These are phyloP conservation scores for Aspergillus asperescens DNA, from an alignment of 495 filamentous ascomycete species.

Conservation along the genomic window DNA sequence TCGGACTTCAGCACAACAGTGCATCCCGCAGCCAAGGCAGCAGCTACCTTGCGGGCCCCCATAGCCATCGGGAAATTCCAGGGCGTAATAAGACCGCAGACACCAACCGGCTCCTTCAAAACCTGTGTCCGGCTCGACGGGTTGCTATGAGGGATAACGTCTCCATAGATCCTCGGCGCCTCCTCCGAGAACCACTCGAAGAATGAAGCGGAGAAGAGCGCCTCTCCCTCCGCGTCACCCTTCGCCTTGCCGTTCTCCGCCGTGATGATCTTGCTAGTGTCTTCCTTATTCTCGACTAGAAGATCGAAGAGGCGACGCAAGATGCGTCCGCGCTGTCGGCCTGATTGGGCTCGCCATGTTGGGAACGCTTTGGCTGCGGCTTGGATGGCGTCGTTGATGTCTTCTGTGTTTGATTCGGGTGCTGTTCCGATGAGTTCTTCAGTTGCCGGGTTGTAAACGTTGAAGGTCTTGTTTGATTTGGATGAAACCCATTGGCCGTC, in stretches of 20 bases:
- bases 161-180: conserved; percentile 65
- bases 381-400: conserved; percentile 56
- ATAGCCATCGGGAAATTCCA: conserved; percentile 88
- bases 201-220: conserved; percentile 68
- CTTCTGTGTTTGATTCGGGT: conserved; percentile 51
- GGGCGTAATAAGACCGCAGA: conserved; percentile 31
- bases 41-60: conserved; percentile 75
- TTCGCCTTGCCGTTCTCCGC: conserved; percentile 75
- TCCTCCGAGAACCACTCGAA: conserved; percentile 82
- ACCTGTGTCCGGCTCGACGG: conserved; percentile 18
- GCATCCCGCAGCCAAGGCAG: conserved; percentile 49
- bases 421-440: conserved; percentile 62
- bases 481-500: conserved; percentile 62
- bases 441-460: conserved; percentile 66
- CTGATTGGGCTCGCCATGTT: conserved; percentile 59
- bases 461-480: conserved; percentile 62
- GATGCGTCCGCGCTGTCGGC: conserved; percentile 60
- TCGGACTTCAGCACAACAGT: conserved; percentile 48
- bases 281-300: conserved; percentile 67
- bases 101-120: conserved; percentile 33
- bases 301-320: conserved; percentile 44
- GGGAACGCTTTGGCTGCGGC: conserved; percentile 65
- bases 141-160: conserved; percentile 54
- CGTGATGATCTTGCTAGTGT: conserved; percentile 56
- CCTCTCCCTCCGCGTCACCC: conserved; percentile 69